Evolutionary conservation across 2,329 filamentous ascomycete genomes (phyloP), one percentile per base, ranked within the genome.

Genomic region (Penicillium decumbens): DNA sequence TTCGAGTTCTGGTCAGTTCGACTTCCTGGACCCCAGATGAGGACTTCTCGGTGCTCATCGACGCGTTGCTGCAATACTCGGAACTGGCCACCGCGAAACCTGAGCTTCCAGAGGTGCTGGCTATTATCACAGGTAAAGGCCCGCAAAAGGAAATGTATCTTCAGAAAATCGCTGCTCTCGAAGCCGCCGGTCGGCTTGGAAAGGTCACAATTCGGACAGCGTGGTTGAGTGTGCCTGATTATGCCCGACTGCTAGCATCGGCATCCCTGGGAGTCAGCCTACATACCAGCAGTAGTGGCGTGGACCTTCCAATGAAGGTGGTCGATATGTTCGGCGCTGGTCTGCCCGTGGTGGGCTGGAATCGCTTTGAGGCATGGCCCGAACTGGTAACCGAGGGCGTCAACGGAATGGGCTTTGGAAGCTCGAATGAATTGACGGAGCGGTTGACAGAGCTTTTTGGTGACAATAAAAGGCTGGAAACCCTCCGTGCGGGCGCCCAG

Each of bases 321-420:
- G 91, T 98, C 12, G 93, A 98, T 67, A 96, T 98, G 91, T 97
- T 98, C 67, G 93, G 93, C 2, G 87, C 91, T 0, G 93, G 92
- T 0, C 75, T 98, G 25, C 93, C 93, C 0, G 93, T 98, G 0
- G 84, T 86, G 0, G 92, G 90, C 3, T 97, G 93, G 78, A 82
- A 81, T 24, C 80, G 80, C 2, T 98, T 95, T 64, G 84, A 91
- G 65, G 92, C 91, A 54, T 95, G 95, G 78, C 77, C 81, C 2
- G 93, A 98, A 72, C 75, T 98, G n/a, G 88, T 98, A 24, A 85
- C 80, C 45, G 91, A 97, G 62, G 87, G 88, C 0, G 77, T 84
- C 33, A 97, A 97, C 65, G 93, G 93, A 1, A 80, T 81, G 60
- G 91, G 93, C 0, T 98, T 98, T 64, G 82, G 82, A 57, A 88